Base-by-base conservation (phyloP, 176 grass and related monocot species). In the Phoenix dactylifera region DNA sequence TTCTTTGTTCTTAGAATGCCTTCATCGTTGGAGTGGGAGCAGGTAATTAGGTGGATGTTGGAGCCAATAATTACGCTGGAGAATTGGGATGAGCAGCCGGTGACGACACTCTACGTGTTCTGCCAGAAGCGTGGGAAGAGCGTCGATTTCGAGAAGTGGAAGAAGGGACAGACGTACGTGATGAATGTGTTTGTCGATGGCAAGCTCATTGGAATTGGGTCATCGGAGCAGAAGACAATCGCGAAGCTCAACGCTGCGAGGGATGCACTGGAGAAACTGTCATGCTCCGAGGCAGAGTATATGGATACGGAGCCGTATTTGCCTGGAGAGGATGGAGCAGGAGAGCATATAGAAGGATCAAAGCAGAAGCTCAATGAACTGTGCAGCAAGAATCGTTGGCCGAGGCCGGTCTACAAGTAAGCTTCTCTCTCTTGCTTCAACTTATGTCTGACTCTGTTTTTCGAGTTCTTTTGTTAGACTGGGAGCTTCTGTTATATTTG, bases 211-310 rank as follows among this genome's bases (percentile, higher is more conserved):
- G 90, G 83, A 39, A 77, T 70, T 65, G 86, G 83, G 12, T 82
- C 60, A 49, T 95, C 90, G 0, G 67, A 87, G 18, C 86, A 95
- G 52, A 89, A 82, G 80, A 66, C 25, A 19, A 89, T 95, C 58
- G 82, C 86, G 49, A 95, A 78, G 65, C 82, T 95, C 18, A 95
- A 90, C 67, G 90, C 83, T 4, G 74, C 83, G 18, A 82, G 83
- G 50, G 80, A 90, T 84, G 83, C 86, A 60, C 70, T 90, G 26
- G 51, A 64, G 7, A 95, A 95, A 18, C 68, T 95, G 18, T 54
- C 25, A 12, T 10, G 4, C 16, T 6, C 2, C 2, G 16, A 54
- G 51, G 16, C 22, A 20, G 44, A 20, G 1, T 52, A 59, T 52
- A 69, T 64, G 48, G 68, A 59, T 28, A 50, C 65, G 15, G 63